These are phyloP conservation scores for Pseudocercospora eumusae DNA, from an alignment of 2,329 filamentous ascomycete species.

Conservation along the genomic window DNA sequence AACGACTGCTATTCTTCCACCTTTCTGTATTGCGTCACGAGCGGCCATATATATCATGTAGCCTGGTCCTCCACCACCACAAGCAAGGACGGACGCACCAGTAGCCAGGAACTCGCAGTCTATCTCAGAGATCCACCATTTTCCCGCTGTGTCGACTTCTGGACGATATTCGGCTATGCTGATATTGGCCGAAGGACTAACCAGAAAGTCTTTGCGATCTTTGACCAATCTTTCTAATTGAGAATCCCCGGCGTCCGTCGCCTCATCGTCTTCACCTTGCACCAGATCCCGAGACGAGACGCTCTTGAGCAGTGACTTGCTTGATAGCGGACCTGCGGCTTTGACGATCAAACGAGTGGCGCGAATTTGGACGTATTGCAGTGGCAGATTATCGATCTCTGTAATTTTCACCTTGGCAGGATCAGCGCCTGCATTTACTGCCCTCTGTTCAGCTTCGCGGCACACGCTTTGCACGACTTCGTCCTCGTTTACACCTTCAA, in stretches of 20 bases:
- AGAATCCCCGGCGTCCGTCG: background rate
- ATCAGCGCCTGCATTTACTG: constrained; percentile 3
- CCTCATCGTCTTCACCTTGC: background rate
- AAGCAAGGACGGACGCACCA: constrained; percentile 5
- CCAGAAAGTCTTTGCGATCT: constrained; percentile 11
- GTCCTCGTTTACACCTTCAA: constrained; percentile 8
- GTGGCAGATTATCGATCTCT: constrained; percentile 4
- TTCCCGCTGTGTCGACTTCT: background rate
- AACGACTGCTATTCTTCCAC: background rate
- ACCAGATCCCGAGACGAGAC: background rate
- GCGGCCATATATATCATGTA: constrained; percentile 15
- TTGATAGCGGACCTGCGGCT: constrained; percentile 5
- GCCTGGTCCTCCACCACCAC: constrained; percentile 8
- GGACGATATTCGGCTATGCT: constrained; percentile 3
- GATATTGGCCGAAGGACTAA: constrained; percentile 5
- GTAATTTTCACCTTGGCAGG: background rate
- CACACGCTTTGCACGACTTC: constrained; percentile 4
- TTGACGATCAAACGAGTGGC: constrained; percentile 6
- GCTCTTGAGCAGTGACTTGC: constrained; percentile 3
- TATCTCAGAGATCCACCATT: constrained; percentile 12
- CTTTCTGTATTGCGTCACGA: constrained; percentile 8
- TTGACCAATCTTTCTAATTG: background rate
- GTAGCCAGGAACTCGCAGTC: constrained; percentile 13
- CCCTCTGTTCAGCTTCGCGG: constrained; percentile 3
- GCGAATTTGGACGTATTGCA: constrained; percentile 6